Percentiles rank a stretch among this genome's conserved stretches.
Conservation (phyloP, 1,139 yeast species). For the Scheffersomyces illinoinensis region DNA sequence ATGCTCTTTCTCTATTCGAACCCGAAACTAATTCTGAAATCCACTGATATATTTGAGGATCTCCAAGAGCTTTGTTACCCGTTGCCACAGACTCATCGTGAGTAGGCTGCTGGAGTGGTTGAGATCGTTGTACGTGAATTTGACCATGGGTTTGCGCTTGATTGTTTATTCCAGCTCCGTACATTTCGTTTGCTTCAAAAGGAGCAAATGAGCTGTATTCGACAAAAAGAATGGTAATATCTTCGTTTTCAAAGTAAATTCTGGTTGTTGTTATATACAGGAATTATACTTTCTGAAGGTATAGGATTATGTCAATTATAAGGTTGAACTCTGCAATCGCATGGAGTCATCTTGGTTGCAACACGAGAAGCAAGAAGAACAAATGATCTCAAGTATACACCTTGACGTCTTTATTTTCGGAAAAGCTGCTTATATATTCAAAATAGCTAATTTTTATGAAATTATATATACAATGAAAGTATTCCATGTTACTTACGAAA, state of each 20-base stretch:
- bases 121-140: background rate
- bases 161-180: background rate
- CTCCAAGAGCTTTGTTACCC: constrained; percentile 64
- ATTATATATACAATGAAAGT: background rate
- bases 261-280: background rate
- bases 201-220: background rate
- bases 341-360: no score
- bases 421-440: no score
- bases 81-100: constrained; percentile 6
- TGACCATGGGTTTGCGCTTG: background rate
- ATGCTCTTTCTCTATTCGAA: constrained; percentile 87
- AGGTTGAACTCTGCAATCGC: no score
- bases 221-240: background rate
- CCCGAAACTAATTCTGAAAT: constrained; percentile 87
- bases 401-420: no score
- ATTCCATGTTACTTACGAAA: no score
- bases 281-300: background rate
- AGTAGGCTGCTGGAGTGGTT: background rate
- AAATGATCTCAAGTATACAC: no score
- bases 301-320: no score
- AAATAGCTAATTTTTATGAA: background rate
- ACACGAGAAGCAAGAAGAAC: no score
- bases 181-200: background rate
- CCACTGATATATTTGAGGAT: constrained; percentile 88
- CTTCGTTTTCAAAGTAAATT: background rate